A percentile compares a stretch with the other conserved stretches of the same genome.
Evolutionary conservation across 352 stramenopile genomes (phyloP).

Genomic region (Elongisporangium undulatum): DNA sequence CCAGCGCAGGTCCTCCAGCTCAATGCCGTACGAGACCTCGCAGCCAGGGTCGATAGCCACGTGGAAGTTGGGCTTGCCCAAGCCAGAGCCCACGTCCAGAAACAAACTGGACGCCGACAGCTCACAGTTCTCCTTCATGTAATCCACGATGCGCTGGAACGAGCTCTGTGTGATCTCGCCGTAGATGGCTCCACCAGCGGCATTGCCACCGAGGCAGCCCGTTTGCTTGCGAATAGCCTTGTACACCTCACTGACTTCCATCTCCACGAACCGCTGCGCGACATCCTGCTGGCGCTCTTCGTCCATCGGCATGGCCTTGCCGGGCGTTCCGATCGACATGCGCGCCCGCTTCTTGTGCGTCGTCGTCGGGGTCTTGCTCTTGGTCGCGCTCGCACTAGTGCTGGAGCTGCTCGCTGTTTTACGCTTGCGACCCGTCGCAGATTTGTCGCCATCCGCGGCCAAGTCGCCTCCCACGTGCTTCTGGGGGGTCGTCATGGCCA

Average conservation of each 20-base stretch:
- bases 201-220: conserved; percentile 93
- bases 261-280: conserved; percentile 69
- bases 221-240: conserved; percentile 93
- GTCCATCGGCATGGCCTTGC: conserved; percentile 69
- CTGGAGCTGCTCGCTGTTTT: conserved; percentile 19
- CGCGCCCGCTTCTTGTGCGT: conserved; percentile 51
- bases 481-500: not conserved
- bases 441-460: not conserved
- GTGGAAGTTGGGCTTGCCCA: conserved; percentile 98
- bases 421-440: conserved; percentile 44
- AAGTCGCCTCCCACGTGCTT: not conserved
- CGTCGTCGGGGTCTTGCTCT: conserved; percentile 10
- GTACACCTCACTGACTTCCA: conserved; percentile 88
- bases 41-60: conserved; percentile 95
- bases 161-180: conserved; percentile 96
- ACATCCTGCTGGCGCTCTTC: conserved; percentile 54
- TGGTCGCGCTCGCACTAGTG: conserved; percentile 9
- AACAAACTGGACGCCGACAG: conserved; percentile 89
- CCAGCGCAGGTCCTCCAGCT: conserved; percentile 95
- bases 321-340: conserved; percentile 59
- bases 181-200: conserved; percentile 95
- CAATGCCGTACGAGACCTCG: conserved; percentile 94
- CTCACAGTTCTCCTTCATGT: conserved; percentile 91
- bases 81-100: conserved; percentile 95
- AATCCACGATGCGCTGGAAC: conserved; percentile 96